A percentile compares a stretch with the other conserved stretches of the same genome.
phyloP scores from a whole-genome alignment of 1,139 yeast species.

The Candida pseudoviswanathii region DNA sequence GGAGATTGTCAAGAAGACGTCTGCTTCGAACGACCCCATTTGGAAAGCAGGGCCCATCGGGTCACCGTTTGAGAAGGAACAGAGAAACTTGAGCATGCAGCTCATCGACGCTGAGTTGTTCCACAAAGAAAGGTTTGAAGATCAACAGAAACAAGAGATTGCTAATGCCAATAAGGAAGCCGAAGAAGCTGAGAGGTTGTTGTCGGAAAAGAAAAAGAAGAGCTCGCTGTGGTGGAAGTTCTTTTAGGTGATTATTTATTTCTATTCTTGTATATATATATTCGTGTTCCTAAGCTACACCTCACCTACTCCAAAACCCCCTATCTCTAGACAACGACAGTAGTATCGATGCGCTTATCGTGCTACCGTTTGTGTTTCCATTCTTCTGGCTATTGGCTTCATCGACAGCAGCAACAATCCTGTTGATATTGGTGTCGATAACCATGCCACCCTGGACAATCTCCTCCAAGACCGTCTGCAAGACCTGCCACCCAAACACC shows the following conservation, averaged over 20 bases:
- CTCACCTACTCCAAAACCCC: slow-evolving; percentile 42
- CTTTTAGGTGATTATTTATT: slow-evolving; percentile 9
- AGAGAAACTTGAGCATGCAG: slow-evolving; percentile 34
- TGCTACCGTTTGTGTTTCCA: slow-evolving; percentile 11
- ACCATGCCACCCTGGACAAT: slow-evolving; percentile 98
- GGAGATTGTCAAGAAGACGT: slow-evolving; percentile 62
- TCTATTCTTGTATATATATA: neutral
- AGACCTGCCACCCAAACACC: slow-evolving; percentile 96
- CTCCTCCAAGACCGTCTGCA: slow-evolving; percentile 89
- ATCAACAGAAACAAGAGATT: slow-evolving; percentile 44
- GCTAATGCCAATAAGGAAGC: slow-evolving; percentile 37
- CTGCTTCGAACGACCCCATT: slow-evolving; percentile 70
- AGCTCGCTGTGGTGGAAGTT: slow-evolving; percentile 40
- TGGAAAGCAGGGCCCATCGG: slow-evolving; percentile 77
- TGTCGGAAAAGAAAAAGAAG: slow-evolving; percentile 30
- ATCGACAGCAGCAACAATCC: slow-evolving; percentile 82
- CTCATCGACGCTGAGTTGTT: slow-evolving; percentile 53
- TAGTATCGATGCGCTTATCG: slow-evolving; percentile 34
- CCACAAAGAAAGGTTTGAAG: slow-evolving; percentile 48
- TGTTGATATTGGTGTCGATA: slow-evolving; percentile 84
- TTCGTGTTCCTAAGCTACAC: neutral
- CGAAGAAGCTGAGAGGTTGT: slow-evolving; percentile 32
- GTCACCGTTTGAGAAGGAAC: slow-evolving; percentile 60
- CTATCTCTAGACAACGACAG: slow-evolving; percentile 49
- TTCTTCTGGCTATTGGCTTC: slow-evolving; percentile 56